phyloP scores from a whole-genome alignment of 257 asterid genomes.

The Rubia yunnanensis region DNA sequence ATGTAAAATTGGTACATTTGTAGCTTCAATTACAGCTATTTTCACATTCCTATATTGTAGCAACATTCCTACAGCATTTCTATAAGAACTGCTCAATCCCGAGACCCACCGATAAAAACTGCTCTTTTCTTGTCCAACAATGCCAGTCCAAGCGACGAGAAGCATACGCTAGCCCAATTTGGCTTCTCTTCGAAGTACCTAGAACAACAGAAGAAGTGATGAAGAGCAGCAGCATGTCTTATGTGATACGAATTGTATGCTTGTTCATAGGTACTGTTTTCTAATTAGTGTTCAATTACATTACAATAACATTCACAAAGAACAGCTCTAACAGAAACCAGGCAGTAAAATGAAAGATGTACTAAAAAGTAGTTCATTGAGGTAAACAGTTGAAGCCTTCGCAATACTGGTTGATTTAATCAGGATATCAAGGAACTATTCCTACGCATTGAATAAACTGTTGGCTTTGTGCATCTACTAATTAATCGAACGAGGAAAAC shows the following conservation, averaged over 20 bases:
- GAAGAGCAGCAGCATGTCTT: background rate
- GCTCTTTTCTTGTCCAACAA: background rate
- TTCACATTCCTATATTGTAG: too few species aligned
- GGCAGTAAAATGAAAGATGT: too few species aligned
- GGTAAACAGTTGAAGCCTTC: background rate
- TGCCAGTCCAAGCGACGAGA: background rate
- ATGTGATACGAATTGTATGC: too few species aligned
- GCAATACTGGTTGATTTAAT: too few species aligned
- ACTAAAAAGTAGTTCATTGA: background rate
- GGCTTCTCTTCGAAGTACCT: constrained; percentile 81
- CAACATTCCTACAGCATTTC: too few species aligned
- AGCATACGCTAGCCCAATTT: constrained; percentile 45
- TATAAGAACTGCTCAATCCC: background rate
- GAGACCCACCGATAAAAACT: background rate
- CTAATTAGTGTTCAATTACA: background rate
- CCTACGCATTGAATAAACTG: background rate
- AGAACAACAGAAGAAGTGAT: constrained; percentile 8
- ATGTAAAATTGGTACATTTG: too few species aligned
- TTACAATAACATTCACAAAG: too few species aligned
- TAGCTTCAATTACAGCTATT: too few species aligned
- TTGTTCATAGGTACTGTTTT: too few species aligned
- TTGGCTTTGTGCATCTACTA: too few species aligned
- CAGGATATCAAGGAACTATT: background rate
- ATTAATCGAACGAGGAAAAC: background rate
- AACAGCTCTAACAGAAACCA: too few species aligned